Base-by-base conservation (phyloP, 352 stramenopile species). In the Phytophthora crassamura region DNA sequence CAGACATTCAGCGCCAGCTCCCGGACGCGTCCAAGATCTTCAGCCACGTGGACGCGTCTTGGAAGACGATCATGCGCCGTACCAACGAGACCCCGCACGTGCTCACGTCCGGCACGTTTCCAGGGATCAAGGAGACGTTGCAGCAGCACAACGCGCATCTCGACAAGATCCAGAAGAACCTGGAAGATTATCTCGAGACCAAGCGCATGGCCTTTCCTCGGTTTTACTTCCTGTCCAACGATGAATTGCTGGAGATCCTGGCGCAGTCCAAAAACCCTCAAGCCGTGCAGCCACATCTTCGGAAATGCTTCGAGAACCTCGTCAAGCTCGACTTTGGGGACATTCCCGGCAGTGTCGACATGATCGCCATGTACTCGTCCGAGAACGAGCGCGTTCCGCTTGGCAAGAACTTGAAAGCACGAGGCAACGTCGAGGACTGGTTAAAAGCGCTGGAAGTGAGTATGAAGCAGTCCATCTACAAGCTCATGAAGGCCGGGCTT, bases 201-300 rank as follows among this genome's bases (percentile, higher is more conserved):
- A 98, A 98, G 49, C 81, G 92, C 9, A 97, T 97, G 89, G 89
- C 89, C 4, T 98, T 98, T 48, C 92, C 92, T 6, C 74, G 89
- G 1, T 98, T 98, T 71, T 98, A 98, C 72, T 98, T 98, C 57
- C 67, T 98, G 2, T 98, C 93, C 0, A 97, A 99, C 51, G 96
- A 98, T 45, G 96, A 97, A 35, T 71, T 98, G 16, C 77, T 98
- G 0, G 95, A 98, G 59, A 98, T 98, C 35, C 67, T 98, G 1
- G 93, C 94, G 7, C 94, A 98, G 47, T 93, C 93, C 5, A 98
- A 98, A 74, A 97, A 98, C 54, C 95, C 95, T 9, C 91, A 97
- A 28, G 91, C 90, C 1, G 93, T 98, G 12, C 95, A 98, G 51
- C 94, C 92, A 0, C 95, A 98, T 67, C 64, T 98, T 34, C 83